Base-by-base conservation (phyloP, 768 basidiomycete genomes). In the Pleurotus citrinopileatus region DNA sequence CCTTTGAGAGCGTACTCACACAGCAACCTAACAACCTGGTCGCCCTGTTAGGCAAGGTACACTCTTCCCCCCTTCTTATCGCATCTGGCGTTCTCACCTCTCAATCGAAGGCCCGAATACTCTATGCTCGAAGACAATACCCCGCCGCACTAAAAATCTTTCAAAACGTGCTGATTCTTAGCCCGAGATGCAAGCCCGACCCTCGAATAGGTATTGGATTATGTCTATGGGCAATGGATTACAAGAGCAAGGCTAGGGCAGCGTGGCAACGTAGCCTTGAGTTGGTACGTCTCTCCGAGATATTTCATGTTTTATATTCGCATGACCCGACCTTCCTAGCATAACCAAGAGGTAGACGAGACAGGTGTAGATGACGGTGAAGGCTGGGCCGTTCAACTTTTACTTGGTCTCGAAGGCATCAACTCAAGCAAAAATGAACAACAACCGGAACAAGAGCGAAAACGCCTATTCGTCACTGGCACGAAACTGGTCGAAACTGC, bases 131-230 rank as follows among this genome's bases (percentile, higher is more conserved):
- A 50, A 79, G 91, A 40, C 82, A 87, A 59, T 91, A 83, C 61
- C 78, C 84, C 22, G 84, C 87, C 42, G 87, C 97, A 2, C 78
- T 99, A 23, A 86, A 87, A 58, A 63, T 86, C 4, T 98, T 96
- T 66, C 96, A 98, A 66, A 83, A 85, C 44, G 87, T 95, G 7
- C 76, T 98, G 9, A 75, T 80, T 26, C 78, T 89, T 37, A 85
- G 83, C 53, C 94, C 96, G 0, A 70, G 78, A 15, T 94, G 91
- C 69, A 72, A 78, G 22, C 97, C 96, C 0, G 96, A 99, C 67
- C 96, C 97, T 28, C 83, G 97, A 5, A 89, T 98, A 54, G 97
- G 97, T 15, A 92, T 98, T 36, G 97, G 97, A 7, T 72, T 99
- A 3, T 98, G 96, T 68, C 74, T 94, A 19, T 98, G 92, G 93